Conservation (phyloP, 495 filamentous ascomycete genomes). For the Hypoxylon trugodes region DNA sequence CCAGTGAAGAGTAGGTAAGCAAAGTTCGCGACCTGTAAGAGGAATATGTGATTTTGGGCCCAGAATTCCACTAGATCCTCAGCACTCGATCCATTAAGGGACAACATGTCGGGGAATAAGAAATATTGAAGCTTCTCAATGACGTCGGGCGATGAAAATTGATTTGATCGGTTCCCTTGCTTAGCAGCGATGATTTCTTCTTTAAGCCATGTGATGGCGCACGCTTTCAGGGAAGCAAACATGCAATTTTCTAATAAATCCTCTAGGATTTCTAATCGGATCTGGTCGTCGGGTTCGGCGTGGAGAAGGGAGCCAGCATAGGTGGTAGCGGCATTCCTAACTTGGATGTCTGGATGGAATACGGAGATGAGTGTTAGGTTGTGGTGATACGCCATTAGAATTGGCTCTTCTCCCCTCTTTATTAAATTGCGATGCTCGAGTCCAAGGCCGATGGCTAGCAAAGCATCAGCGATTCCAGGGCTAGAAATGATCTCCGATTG, state of each 20-base stretch:
- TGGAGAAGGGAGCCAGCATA: constrained; percentile 79
- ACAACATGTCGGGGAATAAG: constrained; percentile 51
- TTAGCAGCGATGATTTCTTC: constrained; percentile 73
- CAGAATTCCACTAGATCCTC: constrained; percentile 46
- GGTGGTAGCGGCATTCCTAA: constrained; percentile 76
- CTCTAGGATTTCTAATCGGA: constrained; percentile 77
- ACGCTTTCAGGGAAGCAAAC: constrained; percentile 78
- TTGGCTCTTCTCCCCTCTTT: constrained; percentile 35
- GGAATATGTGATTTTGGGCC: constrained; percentile 49
- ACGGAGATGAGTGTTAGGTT: constrained; percentile 70
- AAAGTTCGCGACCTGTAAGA: constrained; percentile 59
- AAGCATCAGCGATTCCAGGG: constrained; percentile 54
- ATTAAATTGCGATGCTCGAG: constrained; percentile 51
- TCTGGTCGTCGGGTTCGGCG: constrained; percentile 73
- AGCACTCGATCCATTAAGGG: constrained; percentile 38
- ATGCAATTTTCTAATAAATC: constrained; percentile 84
- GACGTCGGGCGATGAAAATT: constrained; percentile 66
- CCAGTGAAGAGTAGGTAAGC: constrained; percentile 60
- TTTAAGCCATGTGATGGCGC: constrained; percentile 86
- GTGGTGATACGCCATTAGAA: constrained; percentile 67
- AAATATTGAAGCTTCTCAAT: constrained; percentile 56
- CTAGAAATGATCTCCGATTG: constrained; percentile 47
- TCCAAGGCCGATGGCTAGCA: constrained; percentile 61
- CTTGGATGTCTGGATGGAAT: constrained; percentile 69
- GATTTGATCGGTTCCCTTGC: constrained; percentile 46